Percentiles rank a stretch among this genome's conserved stretches.
Evolutionary conservation across 2,329 filamentous ascomycete genomes (phyloP).

Genomic region (Chalara sp.): DNA sequence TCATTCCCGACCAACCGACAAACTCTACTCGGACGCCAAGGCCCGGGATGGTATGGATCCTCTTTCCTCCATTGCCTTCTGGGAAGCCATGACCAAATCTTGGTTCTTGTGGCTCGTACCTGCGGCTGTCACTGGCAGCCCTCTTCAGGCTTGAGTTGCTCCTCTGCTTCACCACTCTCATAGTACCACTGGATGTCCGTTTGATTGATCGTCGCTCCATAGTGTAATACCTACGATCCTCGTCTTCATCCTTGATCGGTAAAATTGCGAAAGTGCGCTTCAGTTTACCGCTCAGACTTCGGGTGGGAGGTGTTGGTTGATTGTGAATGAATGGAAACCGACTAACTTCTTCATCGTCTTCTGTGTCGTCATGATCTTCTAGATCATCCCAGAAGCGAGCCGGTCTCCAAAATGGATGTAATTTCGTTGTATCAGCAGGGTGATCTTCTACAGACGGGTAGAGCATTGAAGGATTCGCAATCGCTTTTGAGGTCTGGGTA

Average conservation of each 20-base stretch:
- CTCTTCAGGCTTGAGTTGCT: constrained; percentile 32
- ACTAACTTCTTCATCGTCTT: constrained; percentile 15
- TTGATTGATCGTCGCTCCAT: constrained; percentile 51
- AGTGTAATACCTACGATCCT: constrained; percentile 31
- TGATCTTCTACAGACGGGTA: constrained; percentile 38
- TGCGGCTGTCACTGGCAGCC: constrained; percentile 8
- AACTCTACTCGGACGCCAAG: constrained; percentile 41
- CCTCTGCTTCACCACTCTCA: constrained; percentile 49
- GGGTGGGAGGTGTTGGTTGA: constrained; percentile 36
- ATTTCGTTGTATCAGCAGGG: constrained; percentile 44
- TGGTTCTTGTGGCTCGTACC: constrained; percentile 10
- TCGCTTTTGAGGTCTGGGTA: constrained; percentile 19
- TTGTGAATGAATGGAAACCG: constrained; percentile 42
- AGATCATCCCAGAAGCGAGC: constrained; percentile 36
- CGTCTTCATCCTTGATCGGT: constrained; percentile 39
- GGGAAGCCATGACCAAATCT: constrained; percentile 23
- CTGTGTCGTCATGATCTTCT: constrained; percentile 31
- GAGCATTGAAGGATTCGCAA: constrained; percentile 21
- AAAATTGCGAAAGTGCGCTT: constrained; percentile 54
- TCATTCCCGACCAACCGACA: constrained; percentile 42
- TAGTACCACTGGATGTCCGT: constrained; percentile 51
- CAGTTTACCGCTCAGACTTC: constrained; percentile 38
- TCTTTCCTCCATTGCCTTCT: constrained; percentile 21
- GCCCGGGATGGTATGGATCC: constrained; percentile 22
- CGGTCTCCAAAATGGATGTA: constrained; percentile 59